phyloP scores from a whole-genome alignment of 495 filamentous ascomycete genomes.

The Darksidea phi region DNA sequence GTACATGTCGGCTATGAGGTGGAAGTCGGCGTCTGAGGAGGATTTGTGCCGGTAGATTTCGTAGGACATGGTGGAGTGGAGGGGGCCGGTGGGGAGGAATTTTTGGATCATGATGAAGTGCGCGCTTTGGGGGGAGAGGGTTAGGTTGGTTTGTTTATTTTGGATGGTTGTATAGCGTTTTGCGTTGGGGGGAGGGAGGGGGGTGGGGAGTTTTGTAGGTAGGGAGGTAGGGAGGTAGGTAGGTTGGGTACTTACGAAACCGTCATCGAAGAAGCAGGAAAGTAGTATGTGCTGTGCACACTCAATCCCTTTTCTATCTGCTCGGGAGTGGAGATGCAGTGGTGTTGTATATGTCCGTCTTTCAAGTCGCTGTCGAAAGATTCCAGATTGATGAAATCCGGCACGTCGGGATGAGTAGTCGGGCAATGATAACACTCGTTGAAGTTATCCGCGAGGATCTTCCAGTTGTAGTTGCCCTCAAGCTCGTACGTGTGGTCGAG shows the following conservation, averaged over 20 bases:
- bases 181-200: constrained; percentile 40
- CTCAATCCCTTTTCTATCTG: constrained; percentile 39
- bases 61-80: constrained; percentile 45
- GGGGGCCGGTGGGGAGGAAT: constrained; percentile 47
- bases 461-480: constrained; percentile 53
- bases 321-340: constrained; percentile 41
- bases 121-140: constrained; percentile 35
- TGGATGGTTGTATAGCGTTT: constrained; percentile 47
- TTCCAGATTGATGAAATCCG: constrained; percentile 48
- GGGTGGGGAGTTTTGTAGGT: too few species aligned
- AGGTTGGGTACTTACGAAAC: constrained; percentile 45
- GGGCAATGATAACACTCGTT: constrained; percentile 56
- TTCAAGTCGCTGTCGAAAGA: constrained; percentile 48
- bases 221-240: too few species aligned
- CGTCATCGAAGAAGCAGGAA: constrained; percentile 49
- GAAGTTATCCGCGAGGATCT: constrained; percentile 52
- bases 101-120: constrained; percentile 53
- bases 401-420: constrained; percentile 51
- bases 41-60: constrained; percentile 44
- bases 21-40: constrained; percentile 4
- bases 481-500: constrained; percentile 52
- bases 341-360: constrained; percentile 47
- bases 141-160: constrained; percentile 28
- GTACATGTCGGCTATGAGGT: constrained; percentile 1
- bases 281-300: constrained; percentile 48